Base-by-base conservation (phyloP, 2,329 filamentous ascomycete genomes). In the Colletotrichum spaethianum region DNA sequence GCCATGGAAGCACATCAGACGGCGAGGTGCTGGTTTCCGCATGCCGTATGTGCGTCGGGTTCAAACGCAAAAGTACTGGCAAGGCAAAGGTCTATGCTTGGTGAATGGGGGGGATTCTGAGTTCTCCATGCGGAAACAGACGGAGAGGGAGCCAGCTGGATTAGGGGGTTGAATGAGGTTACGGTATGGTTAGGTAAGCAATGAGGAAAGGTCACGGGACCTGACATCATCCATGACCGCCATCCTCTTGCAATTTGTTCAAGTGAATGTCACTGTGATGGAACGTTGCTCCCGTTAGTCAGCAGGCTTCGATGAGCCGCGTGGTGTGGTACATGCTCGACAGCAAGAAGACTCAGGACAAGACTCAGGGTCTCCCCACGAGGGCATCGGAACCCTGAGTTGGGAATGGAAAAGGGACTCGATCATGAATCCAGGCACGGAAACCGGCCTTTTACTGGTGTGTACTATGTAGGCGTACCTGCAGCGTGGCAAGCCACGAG, bases 401-500 rank as follows among this genome's bases (percentile, higher is more conserved):
- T 38, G 46, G 46, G 26, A 26, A 28, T 26, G 42, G 59, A 36
- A 36, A 18, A 40, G 46, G 36, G 44, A 28, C 6, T 12, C n/a
- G 38, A 63, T 44, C 38, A 38, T 7, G 65, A 16, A 67, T 9
- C 23, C 64, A 52, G 55, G 55, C 55, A 52, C 40, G 12, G 23
- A 31, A 28, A 52, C 26, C 23, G 23, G 31, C 28, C 33, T 26
- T 36, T 62, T 44, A 16, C 28, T 52, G 46, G 23, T 38, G 14
- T 26, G 46, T 26, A n/a, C n/a, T n/a, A 36, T 20, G 31, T 20
- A 44, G 20, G 31, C 50, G 60, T 66, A 55, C 50, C 67, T 56
- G 42, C 42, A 55, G 67, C 46, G 46, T 26, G 44, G 44, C 52
- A 69, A 62, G 65, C 53, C 53, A 50, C 67, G 53, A 70, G 53